phyloP scores from a whole-genome alignment of 1,139 yeast species.

The Sugiyamaella japonica region DNA sequence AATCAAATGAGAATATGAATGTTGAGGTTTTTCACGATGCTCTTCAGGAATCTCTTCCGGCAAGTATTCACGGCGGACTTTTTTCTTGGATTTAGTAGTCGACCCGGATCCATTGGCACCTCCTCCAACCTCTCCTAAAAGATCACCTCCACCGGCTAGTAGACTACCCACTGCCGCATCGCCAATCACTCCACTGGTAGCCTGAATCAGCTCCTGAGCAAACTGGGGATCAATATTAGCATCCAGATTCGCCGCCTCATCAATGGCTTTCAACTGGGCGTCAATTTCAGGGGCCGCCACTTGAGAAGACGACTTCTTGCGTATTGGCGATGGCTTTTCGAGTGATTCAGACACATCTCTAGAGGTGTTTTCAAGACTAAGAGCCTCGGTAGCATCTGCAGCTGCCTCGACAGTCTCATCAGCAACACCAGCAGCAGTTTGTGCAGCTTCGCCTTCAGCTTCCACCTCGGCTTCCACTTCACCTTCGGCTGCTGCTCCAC shows the following conservation, averaged over 20 bases:
- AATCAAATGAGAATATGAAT: slow-evolving; percentile 76
- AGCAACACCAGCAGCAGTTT: slow-evolving; percentile 17
- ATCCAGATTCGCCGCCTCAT: slow-evolving; percentile 18
- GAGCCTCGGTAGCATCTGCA: slow-evolving; percentile 26
- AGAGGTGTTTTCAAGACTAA: slow-evolving; percentile 28
- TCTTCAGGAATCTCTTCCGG: slow-evolving; percentile 78
- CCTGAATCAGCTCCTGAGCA: slow-evolving; percentile 15
- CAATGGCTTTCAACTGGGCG: slow-evolving; percentile 16
- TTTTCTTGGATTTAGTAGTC: slow-evolving; percentile 22
- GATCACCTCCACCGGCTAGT: slow-evolving; percentile 13
- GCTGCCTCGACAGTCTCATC: slow-evolving; percentile 19
- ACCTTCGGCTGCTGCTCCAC: slow-evolving; percentile 26
- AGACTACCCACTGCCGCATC: slow-evolving; percentile 13
- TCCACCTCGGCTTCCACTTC: slow-evolving; percentile 21
- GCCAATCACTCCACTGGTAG: slow-evolving; percentile 18
- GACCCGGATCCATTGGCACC: slow-evolving; percentile 7
- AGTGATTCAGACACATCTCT: slow-evolving; percentile 14
- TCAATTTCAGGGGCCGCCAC: slow-evolving; percentile 19
- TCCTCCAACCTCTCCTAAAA: slow-evolving; percentile 3
- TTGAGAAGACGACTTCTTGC: background rate
- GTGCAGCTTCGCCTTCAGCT: slow-evolving; percentile 18
- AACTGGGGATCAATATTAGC: slow-evolving; percentile 16
- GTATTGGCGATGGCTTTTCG: slow-evolving; percentile 15
- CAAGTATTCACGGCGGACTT: slow-evolving; percentile 37
- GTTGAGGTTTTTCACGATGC: slow-evolving; percentile 77